Conservation (phyloP, 2,329 filamentous ascomycete species). For the Pseudocercospora fuligena region DNA sequence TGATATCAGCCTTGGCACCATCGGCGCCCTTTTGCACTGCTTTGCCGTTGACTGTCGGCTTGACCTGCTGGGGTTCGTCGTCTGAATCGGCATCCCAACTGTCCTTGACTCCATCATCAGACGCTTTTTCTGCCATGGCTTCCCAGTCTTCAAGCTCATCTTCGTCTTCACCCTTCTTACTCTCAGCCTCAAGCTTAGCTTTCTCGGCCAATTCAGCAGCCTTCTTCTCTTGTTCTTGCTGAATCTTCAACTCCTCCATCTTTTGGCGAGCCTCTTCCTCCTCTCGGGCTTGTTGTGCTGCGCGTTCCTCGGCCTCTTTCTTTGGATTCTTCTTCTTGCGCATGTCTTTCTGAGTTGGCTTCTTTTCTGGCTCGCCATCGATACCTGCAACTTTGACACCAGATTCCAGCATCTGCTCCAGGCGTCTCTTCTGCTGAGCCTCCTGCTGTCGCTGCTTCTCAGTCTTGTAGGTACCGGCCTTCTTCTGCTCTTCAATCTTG, state of each 20-base stretch:
- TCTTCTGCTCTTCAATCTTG: slow-evolving; percentile 84
- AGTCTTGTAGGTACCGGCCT: slow-evolving; percentile 83
- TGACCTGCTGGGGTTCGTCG: slow-evolving; percentile 59
- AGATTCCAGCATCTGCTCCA: slow-evolving; percentile 83
- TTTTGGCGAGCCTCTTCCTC: slow-evolving; percentile 60
- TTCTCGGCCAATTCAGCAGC: slow-evolving; percentile 75
- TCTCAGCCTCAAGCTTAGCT: slow-evolving; percentile 70
- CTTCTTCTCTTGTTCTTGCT: slow-evolving; percentile 73
- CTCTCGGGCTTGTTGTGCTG: slow-evolving; percentile 44
- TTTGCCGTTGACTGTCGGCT: slow-evolving; percentile 44
- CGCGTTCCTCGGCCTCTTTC: slow-evolving; percentile 61
- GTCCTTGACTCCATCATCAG: slow-evolving; percentile 78
- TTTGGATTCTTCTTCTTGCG: slow-evolving; percentile 74
- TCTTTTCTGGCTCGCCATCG: slow-evolving; percentile 74
- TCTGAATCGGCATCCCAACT: slow-evolving; percentile 91
- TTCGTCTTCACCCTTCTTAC: slow-evolving; percentile 65
- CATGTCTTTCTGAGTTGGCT: slow-evolving; percentile 74
- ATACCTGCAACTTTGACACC: slow-evolving; percentile 66
- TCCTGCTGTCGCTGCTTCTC: slow-evolving; percentile 86
- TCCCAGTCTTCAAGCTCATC: slow-evolving; percentile 84
- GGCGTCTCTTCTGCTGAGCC: slow-evolving; percentile 74
- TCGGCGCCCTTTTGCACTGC: slow-evolving; percentile 36
- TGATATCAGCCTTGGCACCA: slow-evolving; percentile 35
- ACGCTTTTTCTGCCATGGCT: slow-evolving; percentile 71
- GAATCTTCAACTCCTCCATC: slow-evolving; percentile 57